Conservation (phyloP, 345 rosid species). For the Trapa incisa region DNA sequence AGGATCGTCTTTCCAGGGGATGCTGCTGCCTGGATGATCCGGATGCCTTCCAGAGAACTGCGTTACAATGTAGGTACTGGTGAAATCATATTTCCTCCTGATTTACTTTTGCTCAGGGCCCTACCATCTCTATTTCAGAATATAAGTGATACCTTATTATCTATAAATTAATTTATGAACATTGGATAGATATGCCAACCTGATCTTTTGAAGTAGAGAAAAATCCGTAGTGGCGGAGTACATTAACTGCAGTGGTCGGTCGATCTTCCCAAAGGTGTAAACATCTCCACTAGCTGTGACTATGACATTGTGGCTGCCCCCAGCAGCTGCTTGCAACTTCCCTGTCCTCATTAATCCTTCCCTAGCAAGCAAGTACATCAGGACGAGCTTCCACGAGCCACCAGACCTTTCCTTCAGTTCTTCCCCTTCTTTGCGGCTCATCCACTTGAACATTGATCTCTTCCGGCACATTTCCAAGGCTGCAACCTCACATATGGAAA, state of each 20-base stretch:
- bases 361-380: constrained; percentile 68
- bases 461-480: constrained; percentile 83
- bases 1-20: constrained; percentile 83
- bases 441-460: constrained; percentile 61
- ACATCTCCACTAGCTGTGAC: constrained; percentile 63
- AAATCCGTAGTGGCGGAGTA: constrained; percentile 68
- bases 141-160: not conserved
- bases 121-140: not conserved
- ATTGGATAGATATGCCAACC: constrained; percentile 34
- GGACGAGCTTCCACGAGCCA: constrained; percentile 88
- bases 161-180: not conserved
- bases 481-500: constrained; percentile 81
- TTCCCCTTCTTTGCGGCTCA: constrained; percentile 53
- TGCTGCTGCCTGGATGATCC: constrained; percentile 82
- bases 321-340: constrained; percentile 84
- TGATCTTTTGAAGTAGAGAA: constrained; percentile 68
- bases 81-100: not conserved
- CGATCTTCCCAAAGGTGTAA: constrained; percentile 62
- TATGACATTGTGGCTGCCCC: constrained; percentile 83
- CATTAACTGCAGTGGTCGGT: constrained; percentile 78
- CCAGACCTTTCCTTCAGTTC: constrained; percentile 65
- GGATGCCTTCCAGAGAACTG: constrained; percentile 84
- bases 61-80: constrained; percentile 20
- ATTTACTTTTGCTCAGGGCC: not conserved
- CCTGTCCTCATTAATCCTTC: constrained; percentile 80